Evolutionary conservation across 208 protist genomes (phyloP), one percentile per base, ranked within the genome.

Genomic region (Leishmania turanica): DNA sequence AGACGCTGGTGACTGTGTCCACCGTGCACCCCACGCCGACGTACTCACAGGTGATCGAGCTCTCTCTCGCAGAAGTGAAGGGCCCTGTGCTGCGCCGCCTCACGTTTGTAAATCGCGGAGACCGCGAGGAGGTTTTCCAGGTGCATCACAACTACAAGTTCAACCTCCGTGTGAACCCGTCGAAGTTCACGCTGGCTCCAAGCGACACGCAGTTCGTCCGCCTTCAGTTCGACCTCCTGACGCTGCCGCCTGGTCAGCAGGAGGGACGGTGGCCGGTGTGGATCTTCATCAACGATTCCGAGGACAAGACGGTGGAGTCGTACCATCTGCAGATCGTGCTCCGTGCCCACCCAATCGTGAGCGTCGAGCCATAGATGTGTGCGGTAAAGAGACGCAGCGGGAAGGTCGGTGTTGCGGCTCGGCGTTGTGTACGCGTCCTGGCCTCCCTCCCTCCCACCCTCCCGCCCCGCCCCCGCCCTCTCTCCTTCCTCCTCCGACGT

Each of bases 231-330:
- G 91, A 94, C 75, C 90, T 91, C 86, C 82, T 97, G 47, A 87
- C 80, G 70, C 84, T 97, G 54, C 92, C 92, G 49, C 90, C 89
- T 4, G 92, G 92, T 0, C 89, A 96, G 81, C 70, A 90, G 75
- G 95, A 97, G 81, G 95, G 92, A 34, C 91, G 93, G 40, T 97
- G 95, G 93, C 95, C 95, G 24, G 92, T 96, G 89, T 97, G 95
- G 93, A 86, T 97, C 75, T 97, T 97, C 84, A 92, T 97, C 80
- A 97, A 97, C 84, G 92, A 96, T 79, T 71, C 78, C 24, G 83
- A 90, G 69, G 91, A 97, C 86, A 96, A 95, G 81, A 97, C 93
- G 68, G 88, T 97, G 40, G 92, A 96, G 78, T 96, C 93, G 34
- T 97, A 96, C 84, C 86, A 91, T 71, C 71, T 97, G 72, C 89